These are phyloP conservation scores for Ormosia semicastrata DNA, from an alignment of 306 rosid genomes.

Conservation along the genomic window DNA sequence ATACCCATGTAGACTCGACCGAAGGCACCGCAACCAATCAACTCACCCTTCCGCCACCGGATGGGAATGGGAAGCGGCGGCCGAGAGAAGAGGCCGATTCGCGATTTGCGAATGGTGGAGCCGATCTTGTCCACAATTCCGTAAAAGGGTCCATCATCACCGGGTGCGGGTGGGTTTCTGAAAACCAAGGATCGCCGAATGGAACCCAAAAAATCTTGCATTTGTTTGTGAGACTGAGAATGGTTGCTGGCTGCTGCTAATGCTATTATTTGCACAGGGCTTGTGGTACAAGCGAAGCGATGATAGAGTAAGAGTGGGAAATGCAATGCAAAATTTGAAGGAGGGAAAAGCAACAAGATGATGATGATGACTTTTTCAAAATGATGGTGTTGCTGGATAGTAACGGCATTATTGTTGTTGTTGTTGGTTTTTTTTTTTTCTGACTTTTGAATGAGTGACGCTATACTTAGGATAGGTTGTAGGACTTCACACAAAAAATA, in stretches of 20 bases:
- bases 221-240: constrained; percentile 5
- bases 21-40: constrained; percentile 90
- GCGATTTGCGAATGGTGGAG: constrained; percentile 73
- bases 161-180: constrained; percentile 31
- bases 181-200: constrained; percentile 81
- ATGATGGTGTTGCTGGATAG: too few relatives aligned
- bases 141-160: constrained; percentile 55
- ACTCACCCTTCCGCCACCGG: constrained; percentile 91
- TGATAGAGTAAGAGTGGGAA: background rate
- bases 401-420: too few relatives aligned
- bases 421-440: too few relatives aligned
- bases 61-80: constrained; percentile 48
- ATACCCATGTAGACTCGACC: constrained; percentile 92
- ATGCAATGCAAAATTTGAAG: too few relatives aligned
- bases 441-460: too few relatives aligned
- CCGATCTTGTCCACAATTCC: constrained; percentile 74
- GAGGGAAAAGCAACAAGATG: too few relatives aligned
- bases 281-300: background rate
- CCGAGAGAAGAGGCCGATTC: constrained; percentile 62
- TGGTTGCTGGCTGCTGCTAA: background rate
- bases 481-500: too few relatives aligned
- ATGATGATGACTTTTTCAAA: too few relatives aligned
- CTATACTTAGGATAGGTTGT: too few relatives aligned
- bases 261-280: too few relatives aligned
- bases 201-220: constrained; percentile 80